Base-by-base conservation (phyloP, 2,329 filamentous ascomycete genomes). In the Emydomyces testavorans region DNA sequence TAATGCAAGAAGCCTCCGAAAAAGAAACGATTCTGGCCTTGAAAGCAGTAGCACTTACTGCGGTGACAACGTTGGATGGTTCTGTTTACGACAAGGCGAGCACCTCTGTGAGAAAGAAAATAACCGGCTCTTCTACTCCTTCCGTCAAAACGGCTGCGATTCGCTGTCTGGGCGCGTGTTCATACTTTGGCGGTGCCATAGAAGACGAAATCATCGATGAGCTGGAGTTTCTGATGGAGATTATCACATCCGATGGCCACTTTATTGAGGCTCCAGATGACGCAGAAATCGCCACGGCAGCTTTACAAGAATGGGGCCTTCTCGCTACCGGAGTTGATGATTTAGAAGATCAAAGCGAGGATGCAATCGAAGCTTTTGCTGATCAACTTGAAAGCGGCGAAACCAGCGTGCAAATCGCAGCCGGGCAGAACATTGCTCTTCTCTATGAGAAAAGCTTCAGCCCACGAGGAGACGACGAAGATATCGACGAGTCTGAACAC, bases 361-460 rank as follows among this genome's bases (percentile, higher is more conserved):
- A 78, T 23, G 82, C 85, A 13, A 76, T 92, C 57, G 83, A 92
- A 46, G 80, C 82, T 1, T 87, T 94, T 56, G 80, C 85, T 35
- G 87, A 94, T 40, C 88, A 94, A 64, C 80, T 94, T 15, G 80
- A 89, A 51, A 87, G 83, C 61, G 73, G 73, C 26, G 80, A 87
- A 50, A 70, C 79, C 0, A 71, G 76, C 6, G 84, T 94, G 1
- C 85, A 92, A 58, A 79, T 86, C 38, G 79, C 82, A 2, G 83
- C 86, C 0, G 86, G 83, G 2, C 78, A 83, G 59, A 85, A 85
- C 62, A 88, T 94, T 50, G 87, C 87, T 0, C 71, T 93, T 7
- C 71, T 94, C 8, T 90, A 85, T 58, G 88, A 94, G 63, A 83
- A 83, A 52, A 77, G 75, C 50, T 79, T 76, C 61, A 77, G 74